Evolutionary conservation across 352 stramenopile species (phyloP), one percentile per base, ranked within the genome.

Genomic region (Phytophthora crassamura): DNA sequence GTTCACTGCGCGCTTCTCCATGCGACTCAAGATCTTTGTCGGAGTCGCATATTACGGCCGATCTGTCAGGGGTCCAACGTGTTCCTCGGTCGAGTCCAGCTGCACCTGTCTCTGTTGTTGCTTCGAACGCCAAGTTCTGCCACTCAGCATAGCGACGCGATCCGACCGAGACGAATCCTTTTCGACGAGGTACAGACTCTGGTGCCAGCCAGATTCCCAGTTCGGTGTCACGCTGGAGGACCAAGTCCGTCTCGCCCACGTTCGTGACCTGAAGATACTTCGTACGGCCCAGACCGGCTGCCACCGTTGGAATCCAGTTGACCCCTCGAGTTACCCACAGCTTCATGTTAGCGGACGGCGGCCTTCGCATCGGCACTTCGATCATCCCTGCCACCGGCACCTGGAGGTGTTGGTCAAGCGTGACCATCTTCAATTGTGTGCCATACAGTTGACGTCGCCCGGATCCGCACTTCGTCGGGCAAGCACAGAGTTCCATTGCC

Each of bases 71-170:
- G n/a, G n/a, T n/a, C n/a, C n/a, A n/a, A n/a, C n/a, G n/a, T 32
- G 5, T 25, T 2, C n/a, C 7, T 25, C 25, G 2, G 4, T 1
- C 8, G 30, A 2, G 0, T 22, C n/a, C n/a, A n/a, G 22, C 16
- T 57, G 36, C 18, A 51, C 34, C 15, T n/a, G n/a, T n/a, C n/a
- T n/a, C n/a, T n/a, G n/a, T n/a, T n/a, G 51, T 60, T 12, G 59
- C 50, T 18, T 67, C 16, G 4, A 42, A 18, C 0, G 61, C 55
- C 0, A 71, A 28, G 1, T 63, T 61, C 10, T 66, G 34, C 49
- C 55, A 71, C 12, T 62, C 63, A 6, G 18, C 14, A 33, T 71
- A 62, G 2, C 53, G 49, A 3, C 41, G 36, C 3, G 53, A 70
- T 38, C 40, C 36, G 12, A 45, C 20, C 8, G 41, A 59, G 5